Conservation (phyloP, 2,329 filamentous ascomycete species). For the Dactylellina cionopaga region DNA sequence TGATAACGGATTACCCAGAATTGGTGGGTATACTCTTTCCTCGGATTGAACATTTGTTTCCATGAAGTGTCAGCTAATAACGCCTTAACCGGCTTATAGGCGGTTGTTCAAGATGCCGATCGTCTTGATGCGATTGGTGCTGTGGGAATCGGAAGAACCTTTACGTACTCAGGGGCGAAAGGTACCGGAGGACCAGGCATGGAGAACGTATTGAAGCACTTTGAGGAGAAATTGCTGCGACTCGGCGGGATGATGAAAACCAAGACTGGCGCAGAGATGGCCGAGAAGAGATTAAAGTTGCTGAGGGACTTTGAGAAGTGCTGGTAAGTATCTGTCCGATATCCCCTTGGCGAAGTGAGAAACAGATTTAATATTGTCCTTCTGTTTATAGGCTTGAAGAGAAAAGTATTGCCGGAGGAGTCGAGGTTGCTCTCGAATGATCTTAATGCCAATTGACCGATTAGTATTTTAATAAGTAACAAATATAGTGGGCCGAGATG, state of each 20-base stretch:
- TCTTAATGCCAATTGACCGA: not conserved
- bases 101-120: slow-evolving; percentile 90
- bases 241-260: slow-evolving; percentile 73
- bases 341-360: no score
- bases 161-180: slow-evolving; percentile 78
- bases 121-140: slow-evolving; percentile 90
- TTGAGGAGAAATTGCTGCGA: slow-evolving; percentile 77
- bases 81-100: slow-evolving; percentile 59
- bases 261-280: slow-evolving; percentile 65
- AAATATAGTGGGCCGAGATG: no score
- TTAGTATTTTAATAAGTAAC: slow-evolving; percentile 1
- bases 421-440: slow-evolving; percentile 20
- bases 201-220: slow-evolving; percentile 76
- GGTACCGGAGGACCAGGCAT: slow-evolving; percentile 64
- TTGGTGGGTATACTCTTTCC: slow-evolving; percentile 60
- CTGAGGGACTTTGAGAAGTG: slow-evolving; percentile 65
- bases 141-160: slow-evolving; percentile 81
- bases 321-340: no score
- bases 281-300: slow-evolving; percentile 64
- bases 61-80: no score
- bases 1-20: slow-evolving; percentile 76
- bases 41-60: no score
- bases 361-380: not conserved
- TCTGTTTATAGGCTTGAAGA: slow-evolving; percentile 38
- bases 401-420: slow-evolving; percentile 41